phyloP scores from a whole-genome alignment of 2,329 filamentous ascomycete species.

The Beauveria brongniartii region DNA sequence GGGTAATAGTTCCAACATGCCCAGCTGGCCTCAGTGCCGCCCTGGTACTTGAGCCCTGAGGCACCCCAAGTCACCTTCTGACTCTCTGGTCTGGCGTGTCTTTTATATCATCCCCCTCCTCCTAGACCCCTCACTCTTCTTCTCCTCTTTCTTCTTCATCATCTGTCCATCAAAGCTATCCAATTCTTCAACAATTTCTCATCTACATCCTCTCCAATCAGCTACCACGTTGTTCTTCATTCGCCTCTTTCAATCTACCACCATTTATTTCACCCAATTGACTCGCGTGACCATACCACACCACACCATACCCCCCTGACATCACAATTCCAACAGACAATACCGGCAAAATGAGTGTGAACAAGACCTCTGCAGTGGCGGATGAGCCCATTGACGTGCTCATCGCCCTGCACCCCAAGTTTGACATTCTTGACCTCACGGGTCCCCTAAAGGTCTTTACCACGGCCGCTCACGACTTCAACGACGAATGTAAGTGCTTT shows the following conservation, averaged over 20 bases:
- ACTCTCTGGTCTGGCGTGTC: neutral
- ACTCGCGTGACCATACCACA: constrained; percentile 4
- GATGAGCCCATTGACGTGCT: constrained; percentile 54
- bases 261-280: constrained; percentile 8
- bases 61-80: constrained; percentile 1
- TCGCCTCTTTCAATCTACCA: neutral
- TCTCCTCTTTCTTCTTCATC: constrained; percentile 6
- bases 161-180: constrained; percentile 2
- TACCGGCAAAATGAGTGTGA: constrained; percentile 45
- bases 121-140: constrained; percentile 1
- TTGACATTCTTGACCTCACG: constrained; percentile 51
- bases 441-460: constrained; percentile 46
- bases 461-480: constrained; percentile 43
- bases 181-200: constrained; percentile 10
- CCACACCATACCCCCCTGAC: constrained; percentile 1
- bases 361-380: constrained; percentile 49
- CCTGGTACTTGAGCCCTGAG: constrained; percentile 8
- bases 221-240: constrained; percentile 14
- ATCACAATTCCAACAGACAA: constrained; percentile 17
- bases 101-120: constrained; percentile 9
- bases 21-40: neutral
- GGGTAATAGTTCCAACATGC: constrained; percentile 5
- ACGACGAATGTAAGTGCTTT: constrained; percentile 40
- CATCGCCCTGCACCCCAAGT: constrained; percentile 52
- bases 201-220: constrained; percentile 17